Conservation (phyloP, 352 stramenopile genomes). For the Pythium vanterpoolii region DNA sequence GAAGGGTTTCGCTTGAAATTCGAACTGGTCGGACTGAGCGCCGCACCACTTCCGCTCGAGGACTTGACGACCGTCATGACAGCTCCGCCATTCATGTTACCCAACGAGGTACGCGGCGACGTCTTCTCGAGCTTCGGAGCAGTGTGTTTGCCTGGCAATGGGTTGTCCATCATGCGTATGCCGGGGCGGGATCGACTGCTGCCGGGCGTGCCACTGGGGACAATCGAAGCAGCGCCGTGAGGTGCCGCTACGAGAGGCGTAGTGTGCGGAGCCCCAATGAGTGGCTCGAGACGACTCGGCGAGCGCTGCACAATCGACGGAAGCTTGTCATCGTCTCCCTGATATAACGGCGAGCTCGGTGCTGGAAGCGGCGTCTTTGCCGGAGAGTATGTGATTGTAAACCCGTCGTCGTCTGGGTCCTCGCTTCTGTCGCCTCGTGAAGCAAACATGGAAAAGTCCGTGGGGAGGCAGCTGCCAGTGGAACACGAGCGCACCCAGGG, state of each 20-base stretch:
- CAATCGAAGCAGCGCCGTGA: constrained; percentile 6
- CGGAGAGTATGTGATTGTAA: constrained; percentile 48
- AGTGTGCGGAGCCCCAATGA: constrained; percentile 6
- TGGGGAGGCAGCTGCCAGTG: constrained; percentile 32
- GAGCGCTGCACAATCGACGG: constrained; percentile 51
- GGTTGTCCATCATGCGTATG: constrained; percentile 51
- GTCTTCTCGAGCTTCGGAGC: constrained; percentile 39
- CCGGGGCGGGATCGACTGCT: constrained; percentile 27
- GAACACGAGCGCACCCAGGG: constrained; percentile 64
- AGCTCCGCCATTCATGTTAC: constrained; percentile 17
- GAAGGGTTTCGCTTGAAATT: constrained; percentile 57
- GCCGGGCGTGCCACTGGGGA: constrained; percentile 29
- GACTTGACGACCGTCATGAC: not conserved
- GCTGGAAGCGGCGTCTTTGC: constrained; percentile 22
- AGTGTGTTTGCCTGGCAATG: constrained; percentile 34
- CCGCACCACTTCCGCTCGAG: not conserved
- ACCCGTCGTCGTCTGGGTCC: constrained; percentile 47
- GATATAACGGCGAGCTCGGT: constrained; percentile 21
- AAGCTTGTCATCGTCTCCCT: constrained; percentile 45
- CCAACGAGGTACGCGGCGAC: constrained; percentile 31
- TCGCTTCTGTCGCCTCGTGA: constrained; percentile 27
- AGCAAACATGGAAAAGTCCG: constrained; percentile 22
- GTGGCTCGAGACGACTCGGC: constrained; percentile 36
- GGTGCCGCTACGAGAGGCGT: not conserved
- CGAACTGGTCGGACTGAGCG: constrained; percentile 13